Conservation (phyloP, 2,329 filamentous ascomycete species). For the Cercospora canescens region DNA sequence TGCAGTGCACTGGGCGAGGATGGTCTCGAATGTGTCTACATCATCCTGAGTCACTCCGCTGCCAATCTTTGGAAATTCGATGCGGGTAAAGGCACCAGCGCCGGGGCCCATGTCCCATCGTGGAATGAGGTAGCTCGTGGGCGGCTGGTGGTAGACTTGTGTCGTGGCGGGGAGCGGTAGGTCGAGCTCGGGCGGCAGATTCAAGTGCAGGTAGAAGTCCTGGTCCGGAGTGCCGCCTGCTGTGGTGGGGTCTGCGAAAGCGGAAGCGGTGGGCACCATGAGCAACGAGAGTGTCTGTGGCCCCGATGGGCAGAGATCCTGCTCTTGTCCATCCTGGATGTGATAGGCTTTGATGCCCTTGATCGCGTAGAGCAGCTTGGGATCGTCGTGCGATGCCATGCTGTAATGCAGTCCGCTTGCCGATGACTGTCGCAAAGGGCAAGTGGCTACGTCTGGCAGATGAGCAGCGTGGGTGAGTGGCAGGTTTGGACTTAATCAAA, state of each 20-base stretch:
- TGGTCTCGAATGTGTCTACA: slow-evolving; percentile 94
- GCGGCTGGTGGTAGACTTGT: slow-evolving; percentile 95
- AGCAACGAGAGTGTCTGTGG: slow-evolving; percentile 89
- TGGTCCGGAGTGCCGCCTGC: slow-evolving; percentile 65
- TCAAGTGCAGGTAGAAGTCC: slow-evolving; percentile 95
- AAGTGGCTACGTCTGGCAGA: neutral
- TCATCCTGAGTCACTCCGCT: slow-evolving; percentile 82
- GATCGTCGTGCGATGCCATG: slow-evolving; percentile 56
- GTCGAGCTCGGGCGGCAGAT: slow-evolving; percentile 91
- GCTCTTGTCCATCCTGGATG: slow-evolving; percentile 82
- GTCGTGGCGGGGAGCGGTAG: slow-evolving; percentile 91
- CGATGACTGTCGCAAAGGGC: neutral
- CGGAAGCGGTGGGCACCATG: slow-evolving; percentile 90
- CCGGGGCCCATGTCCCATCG: slow-evolving; percentile 91
- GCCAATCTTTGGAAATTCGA: slow-evolving; percentile 79
- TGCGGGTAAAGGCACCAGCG: slow-evolving; percentile 85
- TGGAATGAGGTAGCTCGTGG: slow-evolving; percentile 88
- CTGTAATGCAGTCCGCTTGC: slow-evolving; percentile 29
- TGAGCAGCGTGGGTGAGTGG: neutral
- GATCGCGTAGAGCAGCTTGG: slow-evolving; percentile 60
- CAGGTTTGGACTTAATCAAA: neutral
- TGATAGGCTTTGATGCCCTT: slow-evolving; percentile 89
- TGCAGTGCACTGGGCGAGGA: slow-evolving; percentile 94
- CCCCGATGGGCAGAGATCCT: slow-evolving; percentile 77
- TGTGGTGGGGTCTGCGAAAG: slow-evolving; percentile 58